Evolutionary conservation across 2,329 filamentous ascomycete genomes (phyloP), one percentile per base, ranked within the genome.

Genomic region (Fusarium mangiferae): DNA sequence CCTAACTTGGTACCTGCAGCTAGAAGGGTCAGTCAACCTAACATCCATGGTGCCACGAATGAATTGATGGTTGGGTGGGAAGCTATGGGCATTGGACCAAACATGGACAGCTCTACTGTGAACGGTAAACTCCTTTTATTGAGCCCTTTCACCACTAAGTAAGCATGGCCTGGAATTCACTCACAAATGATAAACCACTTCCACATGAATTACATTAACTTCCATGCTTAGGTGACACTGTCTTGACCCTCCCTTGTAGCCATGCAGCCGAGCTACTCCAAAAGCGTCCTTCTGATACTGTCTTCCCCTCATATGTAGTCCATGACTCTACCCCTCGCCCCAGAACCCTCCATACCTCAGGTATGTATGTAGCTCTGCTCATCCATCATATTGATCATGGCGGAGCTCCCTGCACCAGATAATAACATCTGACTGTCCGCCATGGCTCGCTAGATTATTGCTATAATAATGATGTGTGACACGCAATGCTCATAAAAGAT

Each of bases 1-100:
- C 72, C 71, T 55, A 67, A 74, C 71, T 68, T 56, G 72, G 72
- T 74, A 74, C 72, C 72, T 75, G 72, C 72, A 74, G 72, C 68
- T 72, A 58, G 68, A 74, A 57, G 59, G 60, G 51, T 35, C 36
- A 70, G 66, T 60, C 38, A 54, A 63, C 56, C 51, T 55, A 55
- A n/a, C 24, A 42, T 55, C 36, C 51, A 62, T 74, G 46, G 59
- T 69, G 72, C 71, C 68, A 74, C 67, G 46, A 59, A 61, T 64
- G 63, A 52, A 56, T 48, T 20, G 46, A 55, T 56, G 60, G 65
- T 24, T 51, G 42, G 39, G 64, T 55, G 70, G 69, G 46, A 51
- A 42, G 51, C 59, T 35, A 66, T 57, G 51, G 44, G 66, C 42
- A 62, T 62, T 46, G 55, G 46, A 36, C 64, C 51, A 73, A 35